Evolutionary conservation across 768 basidiomycete species (phyloP), one percentile per base, ranked within the genome.

Genomic region (Lactarius sanguifluus): DNA sequence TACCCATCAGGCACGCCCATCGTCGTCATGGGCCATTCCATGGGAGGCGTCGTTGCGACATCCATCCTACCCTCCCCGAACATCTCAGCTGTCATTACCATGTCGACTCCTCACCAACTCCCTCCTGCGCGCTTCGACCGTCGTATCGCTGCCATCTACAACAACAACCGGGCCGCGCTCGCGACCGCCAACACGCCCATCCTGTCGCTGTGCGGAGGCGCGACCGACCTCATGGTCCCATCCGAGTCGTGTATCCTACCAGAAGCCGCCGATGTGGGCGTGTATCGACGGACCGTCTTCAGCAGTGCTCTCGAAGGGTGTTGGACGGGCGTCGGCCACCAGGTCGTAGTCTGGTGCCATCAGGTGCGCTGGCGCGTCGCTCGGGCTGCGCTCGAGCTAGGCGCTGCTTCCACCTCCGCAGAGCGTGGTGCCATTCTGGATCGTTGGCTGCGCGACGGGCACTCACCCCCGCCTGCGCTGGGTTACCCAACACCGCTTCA

Each of bases 291-390:
- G 45, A 89, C 88, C 1, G 81, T 96, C 5, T 96, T 97, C 73
- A 91, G 94, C 1, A 91, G 91, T 38, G 89, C 88, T 1, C 79
- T 98, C 30, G 91, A 96, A 57, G 92, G 93, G n/a, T 85, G 89
- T 2, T 96, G 95, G 92, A 93, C 96, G 2, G 93, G 94, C 2
- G 92, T 98, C 5, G 96, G 96, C 30, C 97, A 99, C 75, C 87
- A 87, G 50, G 96, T 92, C 66, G 96, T 98, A 86, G 94, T 98
- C 5, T 99, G 97, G 97, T 98, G 97, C 74, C 93, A 98, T 76
- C 97, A 99, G 77, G 88, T 98, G 12, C 89, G 97, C 47, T 93
- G 90, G 90, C 85, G 87, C 28, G 80, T 96, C 40, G 95, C 95
- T 18, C 82, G 92, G 61, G 85, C 87, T 23, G 87, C 88, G 30